These are phyloP conservation scores for Debaryomyces psychrophilus DNA, from an alignment of 1,139 yeast genomes.

Conservation along the genomic window DNA sequence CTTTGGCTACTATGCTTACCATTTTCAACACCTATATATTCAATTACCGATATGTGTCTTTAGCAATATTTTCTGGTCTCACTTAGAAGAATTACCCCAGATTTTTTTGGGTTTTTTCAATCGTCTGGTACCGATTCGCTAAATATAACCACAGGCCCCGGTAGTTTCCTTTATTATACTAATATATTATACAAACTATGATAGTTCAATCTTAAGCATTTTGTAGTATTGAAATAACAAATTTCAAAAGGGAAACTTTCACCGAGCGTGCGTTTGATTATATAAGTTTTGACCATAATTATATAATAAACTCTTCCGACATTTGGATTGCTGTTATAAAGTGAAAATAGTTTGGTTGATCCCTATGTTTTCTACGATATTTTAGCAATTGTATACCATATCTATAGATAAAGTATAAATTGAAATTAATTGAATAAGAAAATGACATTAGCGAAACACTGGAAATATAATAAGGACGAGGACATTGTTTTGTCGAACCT, in stretches of 20 bases:
- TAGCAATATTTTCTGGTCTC: background rate
- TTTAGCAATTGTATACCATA: background rate
- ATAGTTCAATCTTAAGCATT: background rate
- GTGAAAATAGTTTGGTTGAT: background rate
- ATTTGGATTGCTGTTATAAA: background rate
- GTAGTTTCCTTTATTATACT: background rate
- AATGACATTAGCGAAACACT: constrained; percentile 44
- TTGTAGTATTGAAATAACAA: background rate
- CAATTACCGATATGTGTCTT: background rate
- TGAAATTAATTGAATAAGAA: constrained; percentile 1
- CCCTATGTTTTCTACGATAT: background rate
- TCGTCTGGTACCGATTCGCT: background rate
- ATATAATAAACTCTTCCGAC: background rate
- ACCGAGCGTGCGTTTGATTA: constrained; percentile 2
- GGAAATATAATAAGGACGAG: constrained; percentile 48
- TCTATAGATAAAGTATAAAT: background rate
- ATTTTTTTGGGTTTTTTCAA: background rate
- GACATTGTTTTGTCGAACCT: constrained; percentile 70
- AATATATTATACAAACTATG: background rate
- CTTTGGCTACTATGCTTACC: background rate
- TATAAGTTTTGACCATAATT: constrained; percentile 1
- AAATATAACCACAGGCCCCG: background rate
- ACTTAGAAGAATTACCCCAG: background rate
- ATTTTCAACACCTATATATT: background rate
- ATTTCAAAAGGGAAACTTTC: constrained; percentile 6